Percentiles rank a stretch among this genome's conserved stretches.
Conservation (phyloP, 2,329 filamentous ascomycete genomes). For the Calonectria leucothoes region DNA sequence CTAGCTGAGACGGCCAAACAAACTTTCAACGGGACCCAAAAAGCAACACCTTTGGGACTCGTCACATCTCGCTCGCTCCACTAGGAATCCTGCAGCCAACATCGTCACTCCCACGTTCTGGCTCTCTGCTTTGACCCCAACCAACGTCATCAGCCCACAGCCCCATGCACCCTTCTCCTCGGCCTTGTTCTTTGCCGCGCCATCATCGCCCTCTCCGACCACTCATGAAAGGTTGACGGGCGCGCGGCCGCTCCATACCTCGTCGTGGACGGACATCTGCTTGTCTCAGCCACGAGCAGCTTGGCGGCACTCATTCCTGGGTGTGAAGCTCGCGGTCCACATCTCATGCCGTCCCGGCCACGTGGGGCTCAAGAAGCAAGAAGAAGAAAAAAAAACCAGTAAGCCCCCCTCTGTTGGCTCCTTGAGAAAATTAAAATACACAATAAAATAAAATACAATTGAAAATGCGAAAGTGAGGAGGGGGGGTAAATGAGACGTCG, state of each 20-base stretch:
- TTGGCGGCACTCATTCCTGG: slow-evolving; percentile 9
- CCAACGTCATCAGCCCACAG: neutral
- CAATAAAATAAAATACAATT: neutral
- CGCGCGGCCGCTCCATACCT: slow-evolving; percentile 1
- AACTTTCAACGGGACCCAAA: neutral
- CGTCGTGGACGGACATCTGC: slow-evolving; percentile 4
- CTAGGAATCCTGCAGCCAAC: neutral
- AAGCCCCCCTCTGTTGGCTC: slow-evolving; percentile 2
- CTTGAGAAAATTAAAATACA: neutral
- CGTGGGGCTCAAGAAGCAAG: slow-evolving; percentile 14
- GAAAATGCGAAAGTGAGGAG: neutral
- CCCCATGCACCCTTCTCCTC: neutral
- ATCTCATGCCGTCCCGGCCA: slow-evolving; percentile 10
- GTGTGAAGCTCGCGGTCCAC: neutral
- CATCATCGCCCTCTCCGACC: neutral
- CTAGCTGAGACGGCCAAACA: slow-evolving; percentile 8
- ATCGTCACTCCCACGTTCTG: neutral
- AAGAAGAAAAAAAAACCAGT: neutral
- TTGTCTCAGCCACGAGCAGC: slow-evolving; percentile 8
- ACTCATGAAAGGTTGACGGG: neutral
- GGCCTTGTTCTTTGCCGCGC: neutral
- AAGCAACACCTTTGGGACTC: neutral
- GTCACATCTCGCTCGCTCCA: slow-evolving; percentile 11
- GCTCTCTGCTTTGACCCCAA: neutral
- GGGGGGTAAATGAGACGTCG: neutral